These are phyloP conservation scores for Candida nitratophila DNA, from an alignment of 805 yeast genomes.

Conservation along the genomic window DNA sequence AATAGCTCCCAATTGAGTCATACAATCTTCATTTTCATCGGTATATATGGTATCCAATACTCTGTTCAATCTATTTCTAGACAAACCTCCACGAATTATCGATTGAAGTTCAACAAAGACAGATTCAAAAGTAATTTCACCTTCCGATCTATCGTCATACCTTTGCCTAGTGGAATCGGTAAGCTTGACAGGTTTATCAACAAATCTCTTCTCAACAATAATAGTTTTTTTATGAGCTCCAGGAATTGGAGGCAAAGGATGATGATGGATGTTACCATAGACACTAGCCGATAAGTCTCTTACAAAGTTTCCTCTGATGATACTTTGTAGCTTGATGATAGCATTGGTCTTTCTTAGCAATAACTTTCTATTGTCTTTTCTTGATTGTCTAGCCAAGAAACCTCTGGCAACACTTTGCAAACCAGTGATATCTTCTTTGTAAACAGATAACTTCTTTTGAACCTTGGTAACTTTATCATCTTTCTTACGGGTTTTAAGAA, in stretches of 20 bases:
- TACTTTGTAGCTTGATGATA: slow-evolving; percentile 32
- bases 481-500: slow-evolving; percentile 23
- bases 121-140: not conserved
- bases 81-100: slow-evolving; percentile 37
- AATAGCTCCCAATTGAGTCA: slow-evolving; percentile 32
- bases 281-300: slow-evolving; percentile 14
- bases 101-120: slow-evolving; percentile 30
- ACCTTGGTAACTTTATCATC: slow-evolving; percentile 10
- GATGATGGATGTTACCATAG: not conserved
- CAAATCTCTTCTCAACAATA: not conserved
- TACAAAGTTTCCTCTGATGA: slow-evolving; percentile 31
- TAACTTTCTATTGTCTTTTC: slow-evolving; percentile 7
- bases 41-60: slow-evolving; percentile 34
- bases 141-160: not conserved
- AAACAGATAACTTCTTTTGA: slow-evolving; percentile 9
- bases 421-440: slow-evolving; percentile 15
- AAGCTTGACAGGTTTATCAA: not conserved
- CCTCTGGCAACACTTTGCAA: slow-evolving; percentile 33
- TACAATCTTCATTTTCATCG: slow-evolving; percentile 22
- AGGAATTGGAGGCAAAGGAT: not conserved
- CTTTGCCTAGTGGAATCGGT: not conserved
- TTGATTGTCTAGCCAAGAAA: not conserved
- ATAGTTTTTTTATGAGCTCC: not conserved
- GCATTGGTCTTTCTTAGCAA: slow-evolving; percentile 15
- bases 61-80: slow-evolving; percentile 33